A percentile compares a stretch with the other conserved stretches of the same genome.
Conservation (phyloP, 345 rosid species). For the Sisymbrium irio region DNA sequence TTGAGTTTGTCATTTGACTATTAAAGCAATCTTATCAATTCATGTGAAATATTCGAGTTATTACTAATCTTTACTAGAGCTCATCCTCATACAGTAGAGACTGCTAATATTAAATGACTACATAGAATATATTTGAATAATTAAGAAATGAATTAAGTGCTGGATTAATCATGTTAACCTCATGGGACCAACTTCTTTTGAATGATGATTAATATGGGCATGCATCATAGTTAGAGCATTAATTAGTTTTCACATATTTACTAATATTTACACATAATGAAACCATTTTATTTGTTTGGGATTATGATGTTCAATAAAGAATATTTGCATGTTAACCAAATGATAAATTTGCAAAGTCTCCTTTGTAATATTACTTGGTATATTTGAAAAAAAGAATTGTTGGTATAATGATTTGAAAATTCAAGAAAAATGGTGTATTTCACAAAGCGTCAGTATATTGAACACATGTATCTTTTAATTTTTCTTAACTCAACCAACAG, state of each 20-base stretch:
- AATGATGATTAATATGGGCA: constrained; percentile 33
- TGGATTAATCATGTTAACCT: constrained; percentile 41
- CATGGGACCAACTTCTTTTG: constrained; percentile 33
- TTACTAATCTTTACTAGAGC: background rate
- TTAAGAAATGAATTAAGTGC: constrained; percentile 32
- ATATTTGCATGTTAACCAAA: constrained; percentile 3
- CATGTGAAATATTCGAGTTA: background rate
- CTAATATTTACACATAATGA: constrained; percentile 14
- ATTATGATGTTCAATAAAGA: background rate
- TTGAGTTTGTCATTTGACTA: background rate
- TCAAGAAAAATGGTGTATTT: background rate
- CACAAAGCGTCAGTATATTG: background rate
- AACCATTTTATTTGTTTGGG: background rate
- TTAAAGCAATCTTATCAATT: background rate
- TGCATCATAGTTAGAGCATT: constrained; percentile 38
- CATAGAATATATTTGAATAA: constrained; percentile 8
- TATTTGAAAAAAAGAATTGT: no score
- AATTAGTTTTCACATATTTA: constrained; percentile 21
- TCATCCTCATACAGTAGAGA: background rate
- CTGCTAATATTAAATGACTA: background rate
- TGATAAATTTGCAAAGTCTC: background rate
- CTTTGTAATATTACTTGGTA: background rate
- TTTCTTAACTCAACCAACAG: background rate
- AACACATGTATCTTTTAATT: background rate
- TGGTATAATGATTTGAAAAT: background rate